These are phyloP conservation scores for Ogataea neopini DNA, from an alignment of 805 yeast genomes.

Conservation along the genomic window DNA sequence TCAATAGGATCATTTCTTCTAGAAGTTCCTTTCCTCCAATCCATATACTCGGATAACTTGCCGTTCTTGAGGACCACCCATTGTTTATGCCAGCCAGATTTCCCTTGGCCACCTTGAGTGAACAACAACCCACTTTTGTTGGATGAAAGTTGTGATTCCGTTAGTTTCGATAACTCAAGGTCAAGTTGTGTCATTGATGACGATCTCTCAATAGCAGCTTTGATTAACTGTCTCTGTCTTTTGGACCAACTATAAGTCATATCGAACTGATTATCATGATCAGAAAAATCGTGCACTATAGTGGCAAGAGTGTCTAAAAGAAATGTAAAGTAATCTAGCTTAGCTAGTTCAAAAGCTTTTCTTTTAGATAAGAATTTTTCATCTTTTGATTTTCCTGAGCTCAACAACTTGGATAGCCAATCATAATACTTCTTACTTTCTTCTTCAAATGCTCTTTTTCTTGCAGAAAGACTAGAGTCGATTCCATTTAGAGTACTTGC, in stretches of 20 bases:
- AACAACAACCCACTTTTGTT: conserved; percentile 52
- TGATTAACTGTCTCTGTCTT: conserved; percentile 19
- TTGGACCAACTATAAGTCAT: conserved; percentile 15
- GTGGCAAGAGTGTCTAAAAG: conserved; percentile 30
- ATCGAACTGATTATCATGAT: conserved; percentile 17
- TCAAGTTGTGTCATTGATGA: conserved; percentile 33
- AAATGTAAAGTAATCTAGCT: conserved; percentile 33
- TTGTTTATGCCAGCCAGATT: conserved; percentile 83
- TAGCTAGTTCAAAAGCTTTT: conserved; percentile 34
- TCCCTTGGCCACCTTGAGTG: conserved; percentile 59
- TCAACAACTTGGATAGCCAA: conserved; percentile 36
- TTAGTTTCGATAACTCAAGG: conserved; percentile 44
- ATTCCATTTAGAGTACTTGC: conserved; percentile 15
- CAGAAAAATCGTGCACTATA: conserved; percentile 17
- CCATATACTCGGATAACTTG: conserved; percentile 65
- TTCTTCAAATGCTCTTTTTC: conserved; percentile 35
- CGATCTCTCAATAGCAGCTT: conserved; percentile 22
- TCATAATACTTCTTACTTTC: conserved; percentile 39
- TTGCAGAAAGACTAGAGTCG: conserved; percentile 19
- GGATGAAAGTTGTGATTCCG: conserved; percentile 9
- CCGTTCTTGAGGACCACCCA: conserved; percentile 81
- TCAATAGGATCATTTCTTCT: conserved; percentile 69
- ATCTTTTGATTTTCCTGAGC: conserved; percentile 36
- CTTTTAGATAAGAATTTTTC: conserved; percentile 35
- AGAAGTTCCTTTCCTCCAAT: conserved; percentile 73